Evolutionary conservation across 2,329 filamentous ascomycete species (phyloP), one percentile per base, ranked within the genome.

Genomic region (Blastomyces parvus): DNA sequence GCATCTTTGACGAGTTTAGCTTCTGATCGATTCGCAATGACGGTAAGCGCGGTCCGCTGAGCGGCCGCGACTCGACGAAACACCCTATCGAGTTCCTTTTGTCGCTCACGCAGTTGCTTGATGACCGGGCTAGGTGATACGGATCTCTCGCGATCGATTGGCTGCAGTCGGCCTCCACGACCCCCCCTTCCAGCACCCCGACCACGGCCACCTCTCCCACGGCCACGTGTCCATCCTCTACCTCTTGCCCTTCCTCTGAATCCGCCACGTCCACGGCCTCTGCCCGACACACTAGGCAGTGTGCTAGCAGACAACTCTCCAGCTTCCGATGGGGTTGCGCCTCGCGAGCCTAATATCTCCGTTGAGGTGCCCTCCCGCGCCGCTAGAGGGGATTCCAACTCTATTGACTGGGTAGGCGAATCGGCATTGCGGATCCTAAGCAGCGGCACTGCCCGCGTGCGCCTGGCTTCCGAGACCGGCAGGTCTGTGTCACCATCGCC

Each of bases 1-100:
- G 76, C 74, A 59, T 79, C 77, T 38, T 73, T 74, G 33, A 74
- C 69, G 50, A 80, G 68, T 55, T 70, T 74, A 62, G 71, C 67
- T 64, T 79, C 72, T 7, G 76, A 74, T 33, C 76, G 73, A 17
- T 70, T 71, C 4, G 77, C 76, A 59, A 80, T 64, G 13, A 77
- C 70, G 33, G 71, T 72, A 57, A 80, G 69, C 14, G 78, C 74
- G 38, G 78, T 66, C 59, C 73, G 69, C 64, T 80, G 78, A 5
- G 74, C 75, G 27, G 72, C 69, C 33, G 74, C 77, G 14, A 80
- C 72, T 59, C 71, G 73, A 63, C 74, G 77, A 65, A 77, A 80
- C 9, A 75, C 72, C 36, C 72, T 71, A 53, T 77, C 75, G 46
- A 80, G 64, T 64, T 79, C 76, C 19, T 74, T 73, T 67, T 79